A percentile compares a stretch with the other conserved stretches of the same genome.
These are phyloP conservation scores for Raffaelea ambrosiae DNA, from an alignment of 2,329 filamentous ascomycete genomes.

Conservation along the genomic window DNA sequence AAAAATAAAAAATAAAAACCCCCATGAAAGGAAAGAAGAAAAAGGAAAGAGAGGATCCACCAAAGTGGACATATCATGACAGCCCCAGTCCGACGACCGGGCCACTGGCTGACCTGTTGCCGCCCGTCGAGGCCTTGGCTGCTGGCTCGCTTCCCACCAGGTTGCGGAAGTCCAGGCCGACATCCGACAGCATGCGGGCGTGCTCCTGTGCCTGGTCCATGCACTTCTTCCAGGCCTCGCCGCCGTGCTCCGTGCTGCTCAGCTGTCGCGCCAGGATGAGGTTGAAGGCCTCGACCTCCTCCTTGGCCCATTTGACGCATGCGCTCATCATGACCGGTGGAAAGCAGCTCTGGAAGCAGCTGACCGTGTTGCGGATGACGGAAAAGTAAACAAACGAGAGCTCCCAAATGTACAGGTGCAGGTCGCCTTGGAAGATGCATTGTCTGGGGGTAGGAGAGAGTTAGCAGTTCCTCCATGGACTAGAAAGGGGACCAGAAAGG, in stretches of 20 bases:
- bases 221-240: slow-evolving; percentile 72
- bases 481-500: background rate
- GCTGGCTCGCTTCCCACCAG: slow-evolving; percentile 58
- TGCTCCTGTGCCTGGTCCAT: slow-evolving; percentile 75
- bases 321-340: slow-evolving; percentile 81
- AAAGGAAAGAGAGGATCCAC: background rate
- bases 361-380: slow-evolving; percentile 86
- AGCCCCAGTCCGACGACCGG: slow-evolving; percentile 37
- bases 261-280: slow-evolving; percentile 72
- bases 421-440: slow-evolving; percentile 89
- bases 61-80: slow-evolving; percentile 14
- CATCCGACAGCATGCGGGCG: slow-evolving; percentile 69
- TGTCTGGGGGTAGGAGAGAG: slow-evolving; percentile 55
- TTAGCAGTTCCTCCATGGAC: too few relatives aligned
- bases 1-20: background rate
- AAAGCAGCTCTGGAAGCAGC: slow-evolving; percentile 82
- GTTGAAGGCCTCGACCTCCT: slow-evolving; percentile 88
- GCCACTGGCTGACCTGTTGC: slow-evolving; percentile 11
- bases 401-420: slow-evolving; percentile 90
- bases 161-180: slow-evolving; percentile 82
- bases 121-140: slow-evolving; percentile 14
- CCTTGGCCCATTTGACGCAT: slow-evolving; percentile 97
- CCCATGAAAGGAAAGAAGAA: background rate
- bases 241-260: slow-evolving; percentile 72
- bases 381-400: slow-evolving; percentile 94